Base-by-base conservation (phyloP, 1,284 basidiomycete species). In the Irpex sp. region DNA sequence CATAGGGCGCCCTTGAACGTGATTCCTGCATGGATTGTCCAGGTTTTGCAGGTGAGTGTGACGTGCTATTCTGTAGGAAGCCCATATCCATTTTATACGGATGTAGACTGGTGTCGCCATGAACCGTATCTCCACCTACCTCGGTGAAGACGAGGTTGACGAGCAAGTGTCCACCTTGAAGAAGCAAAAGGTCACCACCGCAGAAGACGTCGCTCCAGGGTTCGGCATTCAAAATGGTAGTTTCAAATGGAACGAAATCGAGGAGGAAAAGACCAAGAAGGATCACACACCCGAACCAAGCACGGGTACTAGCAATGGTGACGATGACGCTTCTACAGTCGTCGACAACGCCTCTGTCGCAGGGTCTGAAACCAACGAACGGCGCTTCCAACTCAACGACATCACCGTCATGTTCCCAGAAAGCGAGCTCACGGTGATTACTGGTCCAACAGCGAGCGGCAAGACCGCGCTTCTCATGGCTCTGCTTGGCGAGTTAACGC, bases 71-170 rank as follows among this genome's bases (percentile, higher is more conserved):
- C 9, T 51, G 19, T 3, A 9, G 19, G 17, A 21, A 35, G 2
- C 4, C 7, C 21, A 11, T 50, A 17, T 26, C 53, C 59, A 19
- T 70, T 70, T 51, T 49, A 19, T 19, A 13, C 46, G 67, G 70
- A 21, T 63, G 7, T 73, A 94, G 83, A 83, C 90, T 0, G 81
- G 85, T 21, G 91, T 97, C 2, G 86, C 92, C 0, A 73, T 96
- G 31, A 83, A 92, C 58, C 90, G 95, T 57, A 92, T 97, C 62
- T 82, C 91, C 33, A 86, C 84, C 0, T 97, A 90, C 74, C 81
- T 97, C 8, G 81, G 82, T 4, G 94, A 96, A 73, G 92, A 93
- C 53, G 95, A 96, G 58, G 76, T 78, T n/a, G 71, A 75, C 62
- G 75, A 71, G 31, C 77, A 77, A 59, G 77, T 78, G 0, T 78